A percentile compares a stretch with the other conserved stretches of the same genome.
phyloP scores from a whole-genome alignment of 1,139 yeast genomes.

The Zygosaccharomyces sapae region DNA sequence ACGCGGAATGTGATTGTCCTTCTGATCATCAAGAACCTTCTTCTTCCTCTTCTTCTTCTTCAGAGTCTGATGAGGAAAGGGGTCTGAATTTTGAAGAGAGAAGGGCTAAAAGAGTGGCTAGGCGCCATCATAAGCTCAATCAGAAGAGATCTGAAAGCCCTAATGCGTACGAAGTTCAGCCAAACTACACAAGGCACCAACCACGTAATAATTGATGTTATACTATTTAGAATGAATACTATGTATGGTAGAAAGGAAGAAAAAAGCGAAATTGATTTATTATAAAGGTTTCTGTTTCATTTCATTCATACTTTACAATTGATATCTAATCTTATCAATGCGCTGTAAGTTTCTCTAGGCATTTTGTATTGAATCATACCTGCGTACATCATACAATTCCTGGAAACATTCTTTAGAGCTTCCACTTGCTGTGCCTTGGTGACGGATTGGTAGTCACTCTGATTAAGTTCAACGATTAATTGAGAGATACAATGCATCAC shows the following conservation, averaged over 20 bases:
- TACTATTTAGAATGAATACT: not conserved
- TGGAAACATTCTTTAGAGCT: slow-evolving; percentile 62
- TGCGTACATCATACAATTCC: slow-evolving; percentile 88
- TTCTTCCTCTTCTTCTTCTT: slow-evolving; percentile 30
- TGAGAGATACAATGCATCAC: slow-evolving; percentile 75
- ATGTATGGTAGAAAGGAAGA: not conserved
- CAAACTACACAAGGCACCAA: slow-evolving; percentile 43
- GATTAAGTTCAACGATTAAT: slow-evolving; percentile 48
- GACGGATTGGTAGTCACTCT: slow-evolving; percentile 40
- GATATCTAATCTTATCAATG: slow-evolving; percentile 67
- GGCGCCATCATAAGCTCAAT: slow-evolving; percentile 32
- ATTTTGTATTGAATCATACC: slow-evolving; percentile 93
- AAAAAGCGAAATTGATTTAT: not conserved
- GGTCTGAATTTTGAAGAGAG: slow-evolving; percentile 29
- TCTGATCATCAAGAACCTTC: slow-evolving; percentile 28
- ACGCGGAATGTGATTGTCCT: slow-evolving; percentile 45
- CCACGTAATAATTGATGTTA: slow-evolving; percentile 3
- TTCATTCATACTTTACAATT: slow-evolving; percentile 18
- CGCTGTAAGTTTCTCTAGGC: slow-evolving; percentile 86
- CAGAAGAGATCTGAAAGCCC: slow-evolving; percentile 41
- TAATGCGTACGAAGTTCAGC: slow-evolving; percentile 74
- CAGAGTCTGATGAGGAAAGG: slow-evolving; percentile 30
- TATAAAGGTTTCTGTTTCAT: not conserved
- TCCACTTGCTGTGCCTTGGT: slow-evolving; percentile 53
- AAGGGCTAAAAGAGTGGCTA: slow-evolving; percentile 32